Evolutionary conservation across 2,329 filamentous ascomycete species (phyloP), one percentile per base, ranked within the genome.

Genomic region (Dendryphion nanum): DNA sequence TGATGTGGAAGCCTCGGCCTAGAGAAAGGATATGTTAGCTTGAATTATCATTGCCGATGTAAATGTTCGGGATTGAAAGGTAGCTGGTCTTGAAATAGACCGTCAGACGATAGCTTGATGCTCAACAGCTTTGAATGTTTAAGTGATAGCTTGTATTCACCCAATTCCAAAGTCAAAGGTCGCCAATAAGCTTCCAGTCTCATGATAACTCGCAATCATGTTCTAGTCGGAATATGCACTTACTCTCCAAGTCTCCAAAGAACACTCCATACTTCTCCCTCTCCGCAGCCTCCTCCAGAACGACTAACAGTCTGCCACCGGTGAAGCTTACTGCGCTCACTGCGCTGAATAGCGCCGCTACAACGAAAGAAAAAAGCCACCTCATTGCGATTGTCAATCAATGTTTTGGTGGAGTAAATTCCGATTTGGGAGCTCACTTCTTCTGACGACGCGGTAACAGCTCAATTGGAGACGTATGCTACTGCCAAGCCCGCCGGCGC

Each of bases 201-300:
- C n/a, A n/a, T n/a, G n/a, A n/a, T n/a, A n/a, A n/a, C n/a, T n/a
- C n/a, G n/a, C n/a, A 26, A 26, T 26, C 23, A 26, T 26, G n/a
- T 26, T n/a, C n/a, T n/a, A n/a, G n/a, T n/a, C n/a, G n/a, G n/a
- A n/a, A n/a, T 10, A 10, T 26, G 17, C 15, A 62, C 75, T 61
- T 73, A 86, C 86, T 75, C 62, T 80, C 75, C 42, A 93, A 67
- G 61, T 89, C 85, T 39, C 76, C 78, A 48, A 89, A 74, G 66
- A 97, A 91, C 57, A 83, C 85, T 41, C 86, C 86, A 69, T 95
- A 98, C 51, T 79, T 78, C 53, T 78, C 79, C 75, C 90, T 89
- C 61, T 95, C 88, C 29, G 79, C 77, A 47, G 81, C 75, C 55
- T 95, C 85, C 58, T 97, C 91, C 37, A 95, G 70, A 42, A 98